phyloP scores from a whole-genome alignment of 495 filamentous ascomycete species.

The Neurospora sp. region DNA sequence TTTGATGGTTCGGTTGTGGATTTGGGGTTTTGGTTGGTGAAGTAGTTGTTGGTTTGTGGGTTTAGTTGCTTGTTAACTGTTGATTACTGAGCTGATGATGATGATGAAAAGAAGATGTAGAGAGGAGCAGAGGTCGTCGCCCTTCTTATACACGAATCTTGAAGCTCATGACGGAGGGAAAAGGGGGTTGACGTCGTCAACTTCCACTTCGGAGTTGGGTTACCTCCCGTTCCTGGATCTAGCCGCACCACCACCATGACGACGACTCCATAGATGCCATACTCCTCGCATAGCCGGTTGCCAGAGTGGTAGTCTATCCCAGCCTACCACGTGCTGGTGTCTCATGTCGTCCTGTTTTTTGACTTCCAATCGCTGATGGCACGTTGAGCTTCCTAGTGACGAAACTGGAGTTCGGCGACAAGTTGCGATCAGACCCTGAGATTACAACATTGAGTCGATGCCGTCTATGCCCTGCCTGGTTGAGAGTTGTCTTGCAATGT shows the following conservation, averaged over 20 bases:
- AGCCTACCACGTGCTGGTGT: not conserved
- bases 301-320: not conserved
- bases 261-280: not conserved
- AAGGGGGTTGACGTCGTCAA: not conserved
- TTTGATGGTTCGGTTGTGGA: not conserved
- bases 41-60: not conserved
- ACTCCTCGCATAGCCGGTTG: not conserved
- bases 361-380: not conserved
- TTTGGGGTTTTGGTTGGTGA: not conserved
- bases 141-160: not conserved
- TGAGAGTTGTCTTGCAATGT: not conserved
- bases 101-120: not conserved
- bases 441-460: not conserved
- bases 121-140: not conserved
- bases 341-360: not conserved
- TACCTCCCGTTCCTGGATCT: not conserved
- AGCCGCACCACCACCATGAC: not conserved
- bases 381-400: not conserved
- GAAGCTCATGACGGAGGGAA: not conserved
- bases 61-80: not conserved
- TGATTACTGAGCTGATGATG: not conserved
- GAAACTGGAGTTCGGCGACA: not conserved
- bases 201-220: not conserved
- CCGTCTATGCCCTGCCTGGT: not conserved
- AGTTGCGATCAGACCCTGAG: not conserved